A percentile compares a stretch with the other conserved stretches of the same genome.
phyloP scores from a whole-genome alignment of 768 basidiomycete species.

The Pleurotus tuber-regium region DNA sequence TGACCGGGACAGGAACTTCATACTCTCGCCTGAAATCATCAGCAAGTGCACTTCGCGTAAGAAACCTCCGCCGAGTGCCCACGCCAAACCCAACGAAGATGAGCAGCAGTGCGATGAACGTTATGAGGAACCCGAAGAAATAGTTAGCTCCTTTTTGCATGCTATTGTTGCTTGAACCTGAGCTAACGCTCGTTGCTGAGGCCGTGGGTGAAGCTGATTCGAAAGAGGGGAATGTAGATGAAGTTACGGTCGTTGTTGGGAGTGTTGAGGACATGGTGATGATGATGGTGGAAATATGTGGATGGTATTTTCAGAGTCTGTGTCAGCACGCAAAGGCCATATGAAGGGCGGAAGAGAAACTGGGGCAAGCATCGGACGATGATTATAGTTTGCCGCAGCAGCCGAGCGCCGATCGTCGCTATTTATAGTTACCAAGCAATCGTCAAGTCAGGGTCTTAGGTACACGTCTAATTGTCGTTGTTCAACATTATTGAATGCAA shows the following conservation, averaged over 20 bases:
- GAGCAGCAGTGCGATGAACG: constrained; percentile 45
- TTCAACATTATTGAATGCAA: too few relatives aligned
- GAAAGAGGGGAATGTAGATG: constrained; percentile 2
- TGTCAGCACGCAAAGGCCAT: too few relatives aligned
- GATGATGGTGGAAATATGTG: too few relatives aligned
- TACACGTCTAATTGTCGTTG: too few relatives aligned
- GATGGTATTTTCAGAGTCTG: too few relatives aligned
- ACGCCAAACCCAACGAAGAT: constrained; percentile 52
- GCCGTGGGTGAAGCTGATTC: constrained; percentile 8
- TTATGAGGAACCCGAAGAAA: constrained; percentile 53
- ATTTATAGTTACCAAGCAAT: too few relatives aligned
- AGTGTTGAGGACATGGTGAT: neutral
- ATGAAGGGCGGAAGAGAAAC: too few relatives aligned
- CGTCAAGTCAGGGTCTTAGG: too few relatives aligned
- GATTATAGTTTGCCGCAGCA: too few relatives aligned
- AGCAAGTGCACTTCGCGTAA: constrained; percentile 23
- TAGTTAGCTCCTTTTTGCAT: constrained; percentile 37
- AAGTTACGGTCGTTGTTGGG: neutral
- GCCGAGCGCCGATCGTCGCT: too few relatives aligned
- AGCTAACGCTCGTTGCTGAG: neutral
- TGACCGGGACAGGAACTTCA: constrained; percentile 16
- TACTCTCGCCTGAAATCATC: constrained; percentile 16
- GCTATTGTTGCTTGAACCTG: neutral
- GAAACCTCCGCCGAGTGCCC: constrained; percentile 39
- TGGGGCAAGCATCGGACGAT: too few relatives aligned